Base-by-base conservation (phyloP, 176 grass and related monocot genomes). In the Bromus sterilis region DNA sequence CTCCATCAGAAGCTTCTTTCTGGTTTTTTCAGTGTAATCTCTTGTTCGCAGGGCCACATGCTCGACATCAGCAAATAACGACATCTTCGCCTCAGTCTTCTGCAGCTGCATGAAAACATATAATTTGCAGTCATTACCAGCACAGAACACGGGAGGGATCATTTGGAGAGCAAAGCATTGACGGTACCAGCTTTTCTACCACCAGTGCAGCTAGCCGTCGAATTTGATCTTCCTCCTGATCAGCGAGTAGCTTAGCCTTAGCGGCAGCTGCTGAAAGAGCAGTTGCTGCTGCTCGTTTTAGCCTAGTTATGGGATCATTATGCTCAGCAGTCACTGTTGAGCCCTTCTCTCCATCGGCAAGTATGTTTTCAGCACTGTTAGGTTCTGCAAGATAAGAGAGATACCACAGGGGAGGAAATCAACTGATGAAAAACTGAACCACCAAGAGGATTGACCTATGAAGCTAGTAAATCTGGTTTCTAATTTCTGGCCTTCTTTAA, bases 211-310 rank as follows among this genome's bases (percentile, higher is more conserved):
- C 82, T n/a, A 93, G 77, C 77, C 87, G 86, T 82, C 56, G 66
- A 78, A 99, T 88, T 56, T 99, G 88, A 77, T 84, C 86, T 86
- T 99, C 96, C 71, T 99, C 96, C 79, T 93, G 87, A 78, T 91
- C 87, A 32, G 93, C 93, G 8, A 99, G 93, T 73, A 91, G 87
- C 80, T 93, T 93, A 73, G 96, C 85, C 83, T 99, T 99, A 40
- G 93, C 96, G 36, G 91, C 82, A 87, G 91, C 93, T 35, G 96
- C 92, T 65, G 96, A 93, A 82, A 99, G 57, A 53, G 93, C 89
- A 82, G 93, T 99, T 23, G 83, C 73, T 40, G 91, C 96, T 74
- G 96, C 93, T 81, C 89, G 88, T 87, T 93, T 99, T 75, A 99
- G 84, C 68, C 89, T 91, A 10, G 66, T 79, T 85, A 91, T n/a